Evolutionary conservation across 192 early-diverging fungal genomes (phyloP), one percentile per base, ranked within the genome.

Genomic region (Mortierella antarctica): DNA sequence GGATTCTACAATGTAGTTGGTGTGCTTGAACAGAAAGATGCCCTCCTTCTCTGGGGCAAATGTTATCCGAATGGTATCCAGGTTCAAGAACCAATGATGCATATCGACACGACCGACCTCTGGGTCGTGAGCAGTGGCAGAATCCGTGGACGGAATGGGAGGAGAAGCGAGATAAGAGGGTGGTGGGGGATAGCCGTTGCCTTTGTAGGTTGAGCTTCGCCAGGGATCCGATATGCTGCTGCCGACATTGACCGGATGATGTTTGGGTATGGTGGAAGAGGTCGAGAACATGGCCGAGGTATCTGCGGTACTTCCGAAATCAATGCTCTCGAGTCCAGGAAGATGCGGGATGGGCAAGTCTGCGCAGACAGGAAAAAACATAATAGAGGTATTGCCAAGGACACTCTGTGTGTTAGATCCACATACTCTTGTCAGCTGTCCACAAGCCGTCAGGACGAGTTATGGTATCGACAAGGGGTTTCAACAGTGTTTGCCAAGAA

Each of bases 1-100:
- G 18, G 90, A 92, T 42, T 93, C 86, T 15, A 97, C 84, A 51
- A 93, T 87, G 70, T 97, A 97, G 74, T 95, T 96, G n/a, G 94
- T 91, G 75, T 96, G 93, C 64, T 95, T 97, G 83, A 96, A 91
- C 45, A 85, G 85, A 12, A 90, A 67, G 70, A 85, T 84, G 0
- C 88, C 91, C 60, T 88, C 86, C 53, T 82, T 86, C 57, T 85
- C 79, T 7, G 83, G 82, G 4, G 85, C 82, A 62, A 86, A 81
- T 0, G 71, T 59, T 4, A 92, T 84, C 49, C 73, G 83, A 40
- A 92, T 86, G 2, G 73, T 56, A 62, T 92, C 91, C 39, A 84
- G 13, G 57, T 92, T 76, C 31, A 84, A 21, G 50, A 88, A 91
- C 86, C 89, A 90, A 20, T 80, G 80, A 54, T 75, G 79, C 4